Evolutionary conservation across 2,329 filamentous ascomycete species (phyloP), one percentile per base, ranked within the genome.

Genomic region (Pseudogymnoascus sp.): DNA sequence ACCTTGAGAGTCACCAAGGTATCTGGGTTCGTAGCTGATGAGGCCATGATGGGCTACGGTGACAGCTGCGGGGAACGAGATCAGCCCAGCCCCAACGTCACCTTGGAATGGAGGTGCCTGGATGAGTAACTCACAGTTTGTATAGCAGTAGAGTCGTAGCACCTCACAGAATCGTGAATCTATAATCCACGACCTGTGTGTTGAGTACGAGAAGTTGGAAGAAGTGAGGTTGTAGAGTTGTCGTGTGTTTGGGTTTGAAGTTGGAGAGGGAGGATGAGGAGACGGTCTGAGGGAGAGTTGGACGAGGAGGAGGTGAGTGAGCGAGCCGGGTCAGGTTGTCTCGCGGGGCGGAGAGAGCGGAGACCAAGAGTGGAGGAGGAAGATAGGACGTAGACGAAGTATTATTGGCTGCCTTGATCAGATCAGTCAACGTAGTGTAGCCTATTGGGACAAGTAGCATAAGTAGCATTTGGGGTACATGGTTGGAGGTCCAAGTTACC

Each of bases 1-100:
- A 96, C 83, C 80, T 97, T 97, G 78, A 97, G 80, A 67, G 89
- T 91, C 58, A 60, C 89, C 67, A 84, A 79, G 60, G 89, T 91
- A 66, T 92, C 89, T 62, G 85, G 83, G 60, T 72, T 72, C 6
- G 70, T 69, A 25, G 70, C 62, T 11, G 67, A 62, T 39, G 67
- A 65, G 19, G 72, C 70, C 72, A 74, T 74, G 65, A 65, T 65
- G 66, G 61, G 62, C 23, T 60, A 33, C 14, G 49, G 16, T 33
- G 49, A 33, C 49, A 60, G 33, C 58, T 60, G 58, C 19, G 58
- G 58, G 58, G 36, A 38, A 60, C 8, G n/a, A 6, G 58, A 41
- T 60, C 58, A 60, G 58, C 33, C 36, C 58, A 38, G 58, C 33
- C 58, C 22, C 58, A 60, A 60, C 33, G 58, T 60, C 58, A 60